These are phyloP conservation scores for Mucor racemosus DNA, from an alignment of 371 early-diverging fungal species.

Conservation along the genomic window DNA sequence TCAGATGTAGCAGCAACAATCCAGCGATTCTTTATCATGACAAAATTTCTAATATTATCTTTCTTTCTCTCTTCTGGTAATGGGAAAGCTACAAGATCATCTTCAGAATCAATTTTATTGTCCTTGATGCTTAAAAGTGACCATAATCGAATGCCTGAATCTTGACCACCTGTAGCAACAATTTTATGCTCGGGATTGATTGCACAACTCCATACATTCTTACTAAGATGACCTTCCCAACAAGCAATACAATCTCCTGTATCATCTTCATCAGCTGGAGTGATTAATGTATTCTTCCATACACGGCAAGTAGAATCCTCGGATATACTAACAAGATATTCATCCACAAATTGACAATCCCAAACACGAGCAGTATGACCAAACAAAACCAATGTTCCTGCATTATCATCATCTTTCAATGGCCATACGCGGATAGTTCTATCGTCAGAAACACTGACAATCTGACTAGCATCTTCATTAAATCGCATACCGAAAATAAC, in stretches of 20 bases:
- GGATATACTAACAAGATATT: slow-evolving; percentile 67
- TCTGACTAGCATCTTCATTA: slow-evolving; percentile 56
- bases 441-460: slow-evolving; percentile 86
- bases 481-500: slow-evolving; percentile 84
- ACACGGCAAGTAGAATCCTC: slow-evolving; percentile 84
- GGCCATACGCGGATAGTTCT: slow-evolving; percentile 85
- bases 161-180: slow-evolving; percentile 82
- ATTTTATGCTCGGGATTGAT: slow-evolving; percentile 53
- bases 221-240: slow-evolving; percentile 83
- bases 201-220: slow-evolving; percentile 85
- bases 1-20: slow-evolving; percentile 44
- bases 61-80: slow-evolving; percentile 28
- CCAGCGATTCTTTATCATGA: slow-evolving; percentile 36
- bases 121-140: slow-evolving; percentile 56
- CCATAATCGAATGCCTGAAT: slow-evolving; percentile 82
- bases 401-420: slow-evolving; percentile 25
- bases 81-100: slow-evolving; percentile 37
- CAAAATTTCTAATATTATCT: slow-evolving; percentile 63
- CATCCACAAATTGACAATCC: slow-evolving; percentile 72
- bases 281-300: slow-evolving; percentile 64
- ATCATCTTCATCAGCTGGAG: slow-evolving; percentile 40
- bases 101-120: slow-evolving; percentile 60
- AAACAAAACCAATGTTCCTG: slow-evolving; percentile 56
- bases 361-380: slow-evolving; percentile 87
- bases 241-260: slow-evolving; percentile 63